phyloP scores from a whole-genome alignment of 495 filamentous ascomycete species.

The Stereocaulon alpinum region DNA sequence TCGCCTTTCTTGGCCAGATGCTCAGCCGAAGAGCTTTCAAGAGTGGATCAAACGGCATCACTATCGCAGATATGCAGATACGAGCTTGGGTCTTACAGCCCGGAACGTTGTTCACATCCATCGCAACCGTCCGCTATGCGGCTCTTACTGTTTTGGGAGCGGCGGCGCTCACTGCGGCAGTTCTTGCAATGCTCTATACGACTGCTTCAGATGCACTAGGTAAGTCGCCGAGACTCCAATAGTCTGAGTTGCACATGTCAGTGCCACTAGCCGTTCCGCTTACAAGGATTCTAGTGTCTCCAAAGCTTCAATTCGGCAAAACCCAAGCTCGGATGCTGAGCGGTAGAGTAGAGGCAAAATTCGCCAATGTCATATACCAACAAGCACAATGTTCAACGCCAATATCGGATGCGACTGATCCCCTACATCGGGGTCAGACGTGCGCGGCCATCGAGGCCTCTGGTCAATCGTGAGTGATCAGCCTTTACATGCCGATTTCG shows the following conservation, averaged over 20 bases:
- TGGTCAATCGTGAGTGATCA: conserved; percentile 34
- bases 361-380: conserved; percentile 47
- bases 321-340: conserved; percentile 32
- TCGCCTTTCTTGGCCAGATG: conserved; percentile 59
- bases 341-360: conserved; percentile 45
- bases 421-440: conserved; percentile 29
- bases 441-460: conserved; percentile 54
- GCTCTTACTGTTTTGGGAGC: conserved; percentile 46
- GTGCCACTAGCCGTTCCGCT: conserved; percentile 7
- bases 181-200: conserved; percentile 57
- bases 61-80: conserved; percentile 58
- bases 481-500: not conserved
- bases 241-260: conserved; percentile 49
- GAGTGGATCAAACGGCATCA: conserved; percentile 45
- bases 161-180: conserved; percentile 44
- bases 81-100: conserved; percentile 48
- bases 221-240: conserved; percentile 15
- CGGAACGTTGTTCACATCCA: conserved; percentile 55
- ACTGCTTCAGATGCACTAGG: conserved; percentile 57
- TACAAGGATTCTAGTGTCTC: no score
- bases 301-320: conserved; percentile 27
- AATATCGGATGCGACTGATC: conserved; percentile 33
- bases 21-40: conserved; percentile 52
- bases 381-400: conserved; percentile 45
- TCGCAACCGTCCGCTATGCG: conserved; percentile 47